phyloP scores from a whole-genome alignment of 164 flowering plant species.

The Vitis riparia region DNA sequence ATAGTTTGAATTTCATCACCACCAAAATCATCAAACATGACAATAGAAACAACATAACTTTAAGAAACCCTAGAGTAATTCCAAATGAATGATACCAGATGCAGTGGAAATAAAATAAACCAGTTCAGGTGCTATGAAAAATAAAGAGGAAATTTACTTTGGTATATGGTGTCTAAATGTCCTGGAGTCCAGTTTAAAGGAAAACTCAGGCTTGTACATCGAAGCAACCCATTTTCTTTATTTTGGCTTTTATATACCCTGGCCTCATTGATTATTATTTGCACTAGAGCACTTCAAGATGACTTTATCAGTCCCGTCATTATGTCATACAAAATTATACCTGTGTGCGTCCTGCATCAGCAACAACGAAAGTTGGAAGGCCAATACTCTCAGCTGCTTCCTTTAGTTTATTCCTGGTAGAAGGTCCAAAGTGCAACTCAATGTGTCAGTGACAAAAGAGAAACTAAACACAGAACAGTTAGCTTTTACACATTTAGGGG shows the following conservation, averaged over 20 bases:
- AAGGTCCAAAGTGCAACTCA: conserved; percentile 1
- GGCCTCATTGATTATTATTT: neutral
- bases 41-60: neutral
- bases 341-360: conserved; percentile 98
- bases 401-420: conserved; percentile 71
- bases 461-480: neutral
- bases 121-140: neutral
- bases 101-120: neutral
- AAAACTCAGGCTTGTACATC: neutral
- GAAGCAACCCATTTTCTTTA: neutral
- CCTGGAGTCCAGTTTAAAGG: neutral
- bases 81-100: neutral
- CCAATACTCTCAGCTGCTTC: conserved; percentile 79
- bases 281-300: neutral
- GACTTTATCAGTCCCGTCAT: neutral
- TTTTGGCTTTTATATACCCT: neutral
- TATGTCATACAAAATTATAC: conserved; percentile 23
- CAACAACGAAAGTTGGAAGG: conserved; percentile 91
- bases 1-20: neutral
- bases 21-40: neutral
- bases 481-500: neutral
- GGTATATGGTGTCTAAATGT: neutral
- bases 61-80: neutral
- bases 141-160: neutral
- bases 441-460: neutral